These are phyloP conservation scores for Coemansia sp. DNA, from an alignment of 192 early-diverging fungal genomes.

Conservation along the genomic window DNA sequence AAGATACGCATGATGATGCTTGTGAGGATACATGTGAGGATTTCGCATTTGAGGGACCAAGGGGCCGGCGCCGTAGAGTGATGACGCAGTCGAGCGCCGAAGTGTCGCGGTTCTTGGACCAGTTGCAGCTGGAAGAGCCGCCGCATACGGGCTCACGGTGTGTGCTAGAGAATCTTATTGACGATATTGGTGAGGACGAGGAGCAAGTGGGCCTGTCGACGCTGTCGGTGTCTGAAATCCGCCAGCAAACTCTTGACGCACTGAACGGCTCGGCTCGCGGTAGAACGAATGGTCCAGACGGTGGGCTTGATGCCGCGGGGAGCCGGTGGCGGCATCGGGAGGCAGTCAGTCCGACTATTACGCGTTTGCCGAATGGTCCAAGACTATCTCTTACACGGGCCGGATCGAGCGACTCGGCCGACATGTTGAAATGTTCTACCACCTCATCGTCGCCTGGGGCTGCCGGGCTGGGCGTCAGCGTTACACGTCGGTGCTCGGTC, in stretches of 20 bases:
- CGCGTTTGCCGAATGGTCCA: too few relatives aligned
- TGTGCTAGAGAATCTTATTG: conserved; percentile 37
- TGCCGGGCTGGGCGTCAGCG: too few relatives aligned
- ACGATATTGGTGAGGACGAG: conserved; percentile 48
- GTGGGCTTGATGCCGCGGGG: background rate
- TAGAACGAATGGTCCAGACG: background rate
- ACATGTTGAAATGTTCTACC: too few relatives aligned
- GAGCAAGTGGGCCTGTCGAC: conserved; percentile 27
- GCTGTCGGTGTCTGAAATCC: conserved; percentile 34
- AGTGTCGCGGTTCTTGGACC: conserved; percentile 21
- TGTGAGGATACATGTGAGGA: conserved; percentile 3
- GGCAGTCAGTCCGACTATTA: too few relatives aligned
- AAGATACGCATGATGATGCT: background rate
- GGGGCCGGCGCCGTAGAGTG: conserved; percentile 22
- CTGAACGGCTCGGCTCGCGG: conserved; percentile 32
- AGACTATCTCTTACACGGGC: too few relatives aligned
- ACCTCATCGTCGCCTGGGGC: too few relatives aligned
- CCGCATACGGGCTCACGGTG: background rate
- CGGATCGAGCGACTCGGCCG: too few relatives aligned
- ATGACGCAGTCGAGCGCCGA: conserved; percentile 47
- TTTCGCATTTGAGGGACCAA: background rate
- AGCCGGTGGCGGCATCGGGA: conserved; percentile 5
- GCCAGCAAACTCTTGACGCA: conserved; percentile 51
- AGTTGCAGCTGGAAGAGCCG: conserved; percentile 18
- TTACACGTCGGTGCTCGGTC: too few relatives aligned